Evolutionary conservation across 441 rosid genomes (phyloP), one percentile per base, ranked within the genome.

Genomic region (Erodium moschatum): DNA sequence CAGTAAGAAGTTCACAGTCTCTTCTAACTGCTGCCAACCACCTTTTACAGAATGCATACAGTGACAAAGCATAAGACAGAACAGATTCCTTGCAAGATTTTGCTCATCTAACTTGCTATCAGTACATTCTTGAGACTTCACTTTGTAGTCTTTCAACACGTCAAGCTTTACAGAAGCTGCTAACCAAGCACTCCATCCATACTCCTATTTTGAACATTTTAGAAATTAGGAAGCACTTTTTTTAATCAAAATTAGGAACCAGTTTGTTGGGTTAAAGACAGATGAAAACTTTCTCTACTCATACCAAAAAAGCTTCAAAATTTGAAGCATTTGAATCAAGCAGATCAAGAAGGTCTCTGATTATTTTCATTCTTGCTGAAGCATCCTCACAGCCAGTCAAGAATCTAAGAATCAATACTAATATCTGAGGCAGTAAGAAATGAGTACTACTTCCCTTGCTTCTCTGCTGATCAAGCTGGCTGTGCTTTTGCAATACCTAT

Each of bases 1-100:
- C 48, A 87, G 86, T 48, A 95, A 78, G 81, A 92, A 90, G 86
- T 90, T 90, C 78, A 83, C 83, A 19, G 98, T 90, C 81, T 92
- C 99, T 77, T 95, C 99, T 74, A 95, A 76, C 66, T 84, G 95
- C 75, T 90, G 98, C 99, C 99, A 95, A 75, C 99, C 99, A 72
- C 99, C 99, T 86, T 92, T 95, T 67, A 92, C 84, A 42, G 83
- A 90, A 73, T 78, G 81, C 67, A 92, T 80, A 82, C 85, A 85
- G 86, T 95, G 92, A 81, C 91, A 85, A 74, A 95, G 97, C 80
- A 91, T 95, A 75, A 85, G 81, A 72, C 88, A 88, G 72, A 82
- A 91, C 67, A 95, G 72, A 75, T 86, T 85, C 85, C 88, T 89
- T 78, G 86, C 85, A 78, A 87, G 76, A 70, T 76, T 80, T 77